Conservation (phyloP, 1,284 basidiomycete species). For the Irpex sp. region DNA sequence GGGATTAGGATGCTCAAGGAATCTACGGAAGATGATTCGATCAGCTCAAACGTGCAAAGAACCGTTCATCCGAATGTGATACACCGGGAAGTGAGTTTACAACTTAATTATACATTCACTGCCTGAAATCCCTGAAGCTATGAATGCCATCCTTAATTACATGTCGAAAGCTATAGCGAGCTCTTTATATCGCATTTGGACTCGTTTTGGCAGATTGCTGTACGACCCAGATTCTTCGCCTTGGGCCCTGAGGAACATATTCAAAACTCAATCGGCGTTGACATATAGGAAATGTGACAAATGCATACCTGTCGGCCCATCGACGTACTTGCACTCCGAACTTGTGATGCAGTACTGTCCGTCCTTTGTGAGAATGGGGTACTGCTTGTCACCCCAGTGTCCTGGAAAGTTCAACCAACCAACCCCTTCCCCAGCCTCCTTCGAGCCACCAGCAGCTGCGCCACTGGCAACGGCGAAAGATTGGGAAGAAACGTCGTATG, state of each 20-base stretch:
- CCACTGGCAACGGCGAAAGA: conserved; percentile 24
- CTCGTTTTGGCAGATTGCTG: conserved; percentile 23
- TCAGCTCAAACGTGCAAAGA: neutral
- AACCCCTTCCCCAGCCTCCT: conserved; percentile 19
- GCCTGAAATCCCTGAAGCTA: neutral
- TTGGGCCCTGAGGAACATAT: conserved; percentile 21
- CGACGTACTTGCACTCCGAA: conserved; percentile 21
- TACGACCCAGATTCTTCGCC: conserved; percentile 27
- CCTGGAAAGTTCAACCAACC: conserved; percentile 27
- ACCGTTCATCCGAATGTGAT: neutral
- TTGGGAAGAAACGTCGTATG: conserved; percentile 21
- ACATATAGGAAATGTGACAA: neutral
- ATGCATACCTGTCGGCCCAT: conserved; percentile 26
- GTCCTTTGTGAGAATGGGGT: conserved; percentile 18
- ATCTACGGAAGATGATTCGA: neutral
- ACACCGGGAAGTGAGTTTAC: neutral
- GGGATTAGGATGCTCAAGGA: neutral
- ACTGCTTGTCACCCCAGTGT: conserved; percentile 29
- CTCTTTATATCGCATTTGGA: conserved; percentile 17
- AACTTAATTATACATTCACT: neutral
- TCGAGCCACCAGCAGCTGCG: conserved; percentile 17
- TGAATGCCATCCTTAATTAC: neutral
- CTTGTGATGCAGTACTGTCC: conserved; percentile 24
- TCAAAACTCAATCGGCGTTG: neutral
- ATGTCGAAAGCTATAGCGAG: conserved; percentile 1